These are phyloP conservation scores for Apostasia shenzhenica DNA, from an alignment of 106 monocot genomes.

Conservation along the genomic window DNA sequence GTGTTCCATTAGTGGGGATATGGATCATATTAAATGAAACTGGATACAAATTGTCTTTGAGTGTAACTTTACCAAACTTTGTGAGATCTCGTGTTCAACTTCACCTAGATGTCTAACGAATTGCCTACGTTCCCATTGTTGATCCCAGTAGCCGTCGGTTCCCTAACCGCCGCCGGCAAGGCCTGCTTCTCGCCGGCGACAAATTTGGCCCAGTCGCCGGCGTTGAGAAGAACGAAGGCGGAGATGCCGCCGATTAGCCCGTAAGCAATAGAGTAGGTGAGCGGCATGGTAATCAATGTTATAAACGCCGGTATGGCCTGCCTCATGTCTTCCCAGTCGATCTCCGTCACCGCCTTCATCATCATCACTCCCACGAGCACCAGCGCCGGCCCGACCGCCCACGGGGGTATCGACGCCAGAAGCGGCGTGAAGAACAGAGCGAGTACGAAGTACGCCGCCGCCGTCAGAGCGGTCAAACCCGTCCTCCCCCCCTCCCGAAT, in stretches of 20 bases:
- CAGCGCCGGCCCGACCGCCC: slow-evolving; percentile 39
- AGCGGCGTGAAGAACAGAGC: slow-evolving; percentile 36
- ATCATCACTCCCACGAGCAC: slow-evolving; percentile 34
- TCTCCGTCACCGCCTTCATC: slow-evolving; percentile 35
- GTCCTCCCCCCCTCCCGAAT: slow-evolving; percentile 35
- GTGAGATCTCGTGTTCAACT: too few relatives aligned
- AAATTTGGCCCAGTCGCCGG: neutral
- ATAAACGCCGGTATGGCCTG: slow-evolving; percentile 31
- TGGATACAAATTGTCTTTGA: too few relatives aligned
- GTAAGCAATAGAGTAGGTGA: slow-evolving; percentile 38
- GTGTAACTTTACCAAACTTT: neutral
- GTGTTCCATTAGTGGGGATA: too few relatives aligned
- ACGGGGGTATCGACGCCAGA: slow-evolving; percentile 39
- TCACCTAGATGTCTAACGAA: too few relatives aligned
- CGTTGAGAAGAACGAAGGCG: slow-evolving; percentile 16
- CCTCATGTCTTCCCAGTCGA: slow-evolving; percentile 33
- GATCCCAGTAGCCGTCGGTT: neutral
- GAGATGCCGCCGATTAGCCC: slow-evolving; percentile 31
- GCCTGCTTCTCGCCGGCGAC: neutral
- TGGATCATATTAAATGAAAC: too few relatives aligned
- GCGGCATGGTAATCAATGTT: slow-evolving; percentile 29
- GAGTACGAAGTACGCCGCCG: slow-evolving; percentile 22
- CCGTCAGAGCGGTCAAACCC: slow-evolving; percentile 30
- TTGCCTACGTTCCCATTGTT: neutral
- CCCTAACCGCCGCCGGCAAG: neutral